Conservation (phyloP, 331 rosid genomes). For the Quercus lobata region DNA sequence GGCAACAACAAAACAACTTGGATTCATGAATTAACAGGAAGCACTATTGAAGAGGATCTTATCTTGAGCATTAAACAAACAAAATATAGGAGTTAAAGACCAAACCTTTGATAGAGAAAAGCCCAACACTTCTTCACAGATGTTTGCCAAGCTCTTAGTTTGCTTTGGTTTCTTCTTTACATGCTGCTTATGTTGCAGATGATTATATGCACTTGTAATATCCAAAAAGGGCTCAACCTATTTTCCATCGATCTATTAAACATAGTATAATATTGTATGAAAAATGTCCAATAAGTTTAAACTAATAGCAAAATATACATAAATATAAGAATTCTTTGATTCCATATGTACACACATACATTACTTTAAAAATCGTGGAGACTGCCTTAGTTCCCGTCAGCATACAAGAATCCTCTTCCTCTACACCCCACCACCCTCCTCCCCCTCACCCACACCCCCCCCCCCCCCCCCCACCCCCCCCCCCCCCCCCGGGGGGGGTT, state of each 20-base stretch:
- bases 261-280: neutral
- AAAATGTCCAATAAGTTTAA: neutral
- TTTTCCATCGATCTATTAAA: conserved; percentile 13
- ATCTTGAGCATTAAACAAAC: neutral
- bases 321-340: too few species aligned
- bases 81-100: neutral
- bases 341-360: too few species aligned
- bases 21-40: neutral
- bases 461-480: too few species aligned
- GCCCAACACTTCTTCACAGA: conserved; percentile 73
- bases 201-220: conserved; percentile 59
- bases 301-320: neutral
- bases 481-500: neutral
- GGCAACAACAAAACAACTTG: neutral
- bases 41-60: neutral
- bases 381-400: neutral
- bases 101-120: conserved; percentile 82
- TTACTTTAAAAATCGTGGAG: too few species aligned
- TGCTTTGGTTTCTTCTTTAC: conserved; percentile 67
- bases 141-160: conserved; percentile 67
- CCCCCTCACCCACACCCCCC: too few species aligned
- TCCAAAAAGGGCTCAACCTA: conserved; percentile 91
- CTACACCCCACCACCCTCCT: neutral
- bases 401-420: neutral
- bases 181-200: conserved; percentile 54